Conservation (phyloP, 805 yeast genomes). For the Wickerhamiella brachini region DNA sequence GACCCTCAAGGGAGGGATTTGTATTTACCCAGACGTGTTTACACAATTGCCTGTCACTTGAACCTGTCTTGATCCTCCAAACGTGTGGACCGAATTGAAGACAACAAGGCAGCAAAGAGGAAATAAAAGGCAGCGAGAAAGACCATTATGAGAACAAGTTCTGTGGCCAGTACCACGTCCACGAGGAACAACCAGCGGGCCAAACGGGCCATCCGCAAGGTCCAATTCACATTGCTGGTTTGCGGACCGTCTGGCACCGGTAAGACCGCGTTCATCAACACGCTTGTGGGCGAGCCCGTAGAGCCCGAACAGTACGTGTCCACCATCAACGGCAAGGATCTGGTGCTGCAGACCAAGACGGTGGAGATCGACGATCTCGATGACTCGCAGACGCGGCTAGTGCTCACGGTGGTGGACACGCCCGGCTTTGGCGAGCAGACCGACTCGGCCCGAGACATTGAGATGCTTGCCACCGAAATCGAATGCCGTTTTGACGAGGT, state of each 20-base stretch:
- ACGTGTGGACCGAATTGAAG: too few relatives aligned
- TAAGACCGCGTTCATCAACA: slow-evolving; percentile 57
- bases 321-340: not conserved
- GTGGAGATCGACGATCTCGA: slow-evolving; percentile 40
- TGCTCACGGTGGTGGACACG: slow-evolving; percentile 49
- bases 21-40: not conserved
- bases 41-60: not conserved
- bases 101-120: not conserved
- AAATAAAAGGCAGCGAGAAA: too few relatives aligned
- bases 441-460: slow-evolving; percentile 41
- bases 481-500: slow-evolving; percentile 59
- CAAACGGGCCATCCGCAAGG: slow-evolving; percentile 12
- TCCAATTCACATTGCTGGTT: slow-evolving; percentile 52
- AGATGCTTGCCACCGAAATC: slow-evolving; percentile 41
- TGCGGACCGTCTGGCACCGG: slow-evolving; percentile 67
- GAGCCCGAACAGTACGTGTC: not conserved
- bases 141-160: not conserved
- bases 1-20: too few relatives aligned
- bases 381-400: slow-evolving; percentile 25
- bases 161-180: not conserved
- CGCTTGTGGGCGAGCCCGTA: slow-evolving; percentile 27
- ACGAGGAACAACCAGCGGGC: not conserved
- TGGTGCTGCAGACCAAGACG: slow-evolving; percentile 12
- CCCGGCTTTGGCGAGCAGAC: slow-evolving; percentile 68
- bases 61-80: not conserved